Percentiles rank a stretch among this genome's conserved stretches.
phyloP scores from a whole-genome alignment of 2,329 filamentous ascomycete species.

The Cercospora sp. region DNA sequence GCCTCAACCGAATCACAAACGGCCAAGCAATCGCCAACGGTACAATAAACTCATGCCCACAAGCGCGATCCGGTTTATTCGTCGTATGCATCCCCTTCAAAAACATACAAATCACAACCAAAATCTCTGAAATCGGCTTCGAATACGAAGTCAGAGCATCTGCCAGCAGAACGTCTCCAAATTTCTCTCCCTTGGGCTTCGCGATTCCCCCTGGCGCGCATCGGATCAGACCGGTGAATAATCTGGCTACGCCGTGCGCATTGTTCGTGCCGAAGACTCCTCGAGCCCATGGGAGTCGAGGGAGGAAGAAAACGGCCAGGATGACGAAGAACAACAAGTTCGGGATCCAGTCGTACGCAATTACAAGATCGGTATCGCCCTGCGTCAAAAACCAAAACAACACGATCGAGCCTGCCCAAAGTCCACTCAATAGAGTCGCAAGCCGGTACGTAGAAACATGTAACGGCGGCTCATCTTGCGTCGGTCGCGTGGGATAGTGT shows the following conservation, averaged over 20 bases:
- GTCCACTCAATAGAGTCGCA: constrained; percentile 71
- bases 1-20: constrained; percentile 80
- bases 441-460: constrained; percentile 78
- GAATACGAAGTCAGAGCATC: constrained; percentile 95
- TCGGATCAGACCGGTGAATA: constrained; percentile 73
- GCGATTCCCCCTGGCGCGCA: constrained; percentile 84
- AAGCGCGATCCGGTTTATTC: constrained; percentile 75
- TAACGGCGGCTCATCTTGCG: constrained; percentile 71
- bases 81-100: constrained; percentile 70
- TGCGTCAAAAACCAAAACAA: constrained; percentile 83
- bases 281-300: constrained; percentile 41
- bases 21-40: constrained; percentile 83
- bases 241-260: constrained; percentile 66
- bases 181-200: constrained; percentile 83
- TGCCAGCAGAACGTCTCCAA: constrained; percentile 88
- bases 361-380: constrained; percentile 66
- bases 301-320: constrained; percentile 69
- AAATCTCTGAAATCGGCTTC: constrained; percentile 86
- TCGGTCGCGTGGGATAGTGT: constrained; percentile 76
- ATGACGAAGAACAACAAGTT: constrained; percentile 73
- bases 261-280: constrained; percentile 34
- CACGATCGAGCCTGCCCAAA: constrained; percentile 70
- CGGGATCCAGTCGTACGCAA: constrained; percentile 79
- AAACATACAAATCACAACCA: constrained; percentile 88
- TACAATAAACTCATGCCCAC: constrained; percentile 76